Base-by-base conservation (phyloP, 495 filamentous ascomycete species). In the Aspergillus panamensis region DNA sequence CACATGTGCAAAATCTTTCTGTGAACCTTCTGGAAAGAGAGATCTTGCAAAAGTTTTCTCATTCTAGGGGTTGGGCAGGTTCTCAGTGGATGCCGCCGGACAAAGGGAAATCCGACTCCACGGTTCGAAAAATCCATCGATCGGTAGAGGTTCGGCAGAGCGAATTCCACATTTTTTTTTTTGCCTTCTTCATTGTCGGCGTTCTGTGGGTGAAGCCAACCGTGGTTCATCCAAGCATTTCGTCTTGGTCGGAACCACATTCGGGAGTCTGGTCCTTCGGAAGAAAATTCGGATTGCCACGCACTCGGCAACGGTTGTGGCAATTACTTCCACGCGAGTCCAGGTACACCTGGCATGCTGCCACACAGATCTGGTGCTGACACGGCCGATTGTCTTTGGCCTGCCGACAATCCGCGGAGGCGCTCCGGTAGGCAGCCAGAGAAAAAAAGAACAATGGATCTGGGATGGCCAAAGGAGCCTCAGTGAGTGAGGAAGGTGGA, bases 241-340 rank as follows among this genome's bases (percentile, higher is more conserved):
- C 49, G 53, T 30, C 53, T 61, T 61, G 45, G 42, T 29, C 40
- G 51, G 60, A 55, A 55, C 55, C 60, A 55, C 35, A 48, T 19
- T 44, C 40, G 45, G 3, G 8, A 13, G 10, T 29, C 9, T 9
- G 17, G 1, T 19, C 9, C 20, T 14, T n/a, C n/a, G n/a, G n/a
- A n/a, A 5, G 25, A 25, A 5, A 21, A 14, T 31, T 19, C 12
- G 31, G 37, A 58, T 35, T 45, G 48, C 55, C 39, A 58, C 56
- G 48, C 48, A 37, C 13, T 14, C 7, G n/a, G 12, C 4, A 4
- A 8, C 12, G 12, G n/a, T 12, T 21, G n/a, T 42, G 9, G 12
- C 12, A 4, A 32, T 14, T 60, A 25, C 48, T 45, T 51, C 58
- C 52, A 61, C 53, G 51, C 14, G 8, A 8, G n/a, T 6, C n/a